These are phyloP conservation scores for Eucalyptus polybractea DNA, from an alignment of 345 rosid genomes.

Conservation along the genomic window DNA sequence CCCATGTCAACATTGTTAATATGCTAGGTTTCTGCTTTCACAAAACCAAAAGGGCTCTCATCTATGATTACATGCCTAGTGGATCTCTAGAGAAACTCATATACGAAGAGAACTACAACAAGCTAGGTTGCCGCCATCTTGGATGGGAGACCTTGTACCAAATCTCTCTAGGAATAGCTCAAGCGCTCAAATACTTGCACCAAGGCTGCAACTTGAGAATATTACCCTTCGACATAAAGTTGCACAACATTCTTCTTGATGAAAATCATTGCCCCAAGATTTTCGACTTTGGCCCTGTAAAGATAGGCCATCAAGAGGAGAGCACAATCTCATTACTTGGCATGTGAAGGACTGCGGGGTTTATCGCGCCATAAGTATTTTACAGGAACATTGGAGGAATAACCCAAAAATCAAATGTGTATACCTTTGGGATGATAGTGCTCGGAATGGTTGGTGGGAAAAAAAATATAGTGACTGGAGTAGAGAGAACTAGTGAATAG, in stretches of 20 bases:
- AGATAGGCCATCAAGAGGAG: background rate
- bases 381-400: rapidly evolving
- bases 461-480: background rate
- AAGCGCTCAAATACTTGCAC: background rate
- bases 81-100: background rate
- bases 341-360: constrained; percentile 9
- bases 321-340: constrained; percentile 9
- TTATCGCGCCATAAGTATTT: background rate
- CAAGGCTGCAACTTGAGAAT: background rate
- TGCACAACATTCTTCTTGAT: background rate
- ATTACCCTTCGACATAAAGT: background rate
- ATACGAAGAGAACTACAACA: background rate
- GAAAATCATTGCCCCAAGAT: background rate
- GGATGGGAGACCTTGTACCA: constrained; percentile 5
- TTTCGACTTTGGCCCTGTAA: too few species aligned
- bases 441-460: background rate
- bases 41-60: background rate
- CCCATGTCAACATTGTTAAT: too few species aligned
- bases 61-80: too few species aligned
- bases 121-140: background rate
- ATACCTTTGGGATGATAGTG: background rate
- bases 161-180: background rate
- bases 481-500: background rate
- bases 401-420: too few species aligned
- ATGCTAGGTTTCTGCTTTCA: constrained; percentile 5